Conservation (phyloP, 306 rosid genomes). For the Bauhinia variegata region DNA sequence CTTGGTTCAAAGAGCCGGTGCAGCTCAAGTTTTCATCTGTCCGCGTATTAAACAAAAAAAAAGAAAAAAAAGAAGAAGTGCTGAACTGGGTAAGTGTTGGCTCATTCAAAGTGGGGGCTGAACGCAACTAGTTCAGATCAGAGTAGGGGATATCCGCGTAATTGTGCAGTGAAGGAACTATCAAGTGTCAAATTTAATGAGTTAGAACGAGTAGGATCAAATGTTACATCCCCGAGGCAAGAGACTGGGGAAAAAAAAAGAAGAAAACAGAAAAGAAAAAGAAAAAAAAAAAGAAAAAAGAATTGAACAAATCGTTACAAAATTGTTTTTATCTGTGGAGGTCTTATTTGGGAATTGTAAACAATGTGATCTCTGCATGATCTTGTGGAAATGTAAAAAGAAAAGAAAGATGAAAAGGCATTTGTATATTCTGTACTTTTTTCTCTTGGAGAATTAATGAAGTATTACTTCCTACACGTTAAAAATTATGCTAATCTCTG, state of each 20-base stretch:
- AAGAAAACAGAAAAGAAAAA: not conserved
- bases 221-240: conserved; percentile 51
- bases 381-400: conserved; percentile 52
- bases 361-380: conserved; percentile 79
- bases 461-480: not conserved
- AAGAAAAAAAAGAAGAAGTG: conserved; percentile 9
- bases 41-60: conserved; percentile 18
- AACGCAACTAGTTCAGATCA: conserved; percentile 52
- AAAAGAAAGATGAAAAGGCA: conserved; percentile 23
- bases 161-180: conserved; percentile 65
- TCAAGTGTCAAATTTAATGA: conserved; percentile 39
- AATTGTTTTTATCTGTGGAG: conserved; percentile 61
- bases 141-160: conserved; percentile 54
- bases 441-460: conserved; percentile 14
- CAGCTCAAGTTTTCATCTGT: conserved; percentile 41
- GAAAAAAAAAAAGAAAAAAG: not conserved
- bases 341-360: conserved; percentile 69
- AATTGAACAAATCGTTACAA: conserved; percentile 32
- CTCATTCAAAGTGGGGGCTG: conserved; percentile 80
- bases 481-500: not conserved
- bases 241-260: conserved; percentile 20
- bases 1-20: conserved; percentile 76
- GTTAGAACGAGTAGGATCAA: conserved; percentile 52
- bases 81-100: conserved; percentile 63
- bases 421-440: conserved; percentile 22